A percentile compares a stretch with the other conserved stretches of the same genome.
These are phyloP conservation scores for Coemansia sp. DNA, from an alignment of 192 early-diverging fungal genomes.

Conservation along the genomic window DNA sequence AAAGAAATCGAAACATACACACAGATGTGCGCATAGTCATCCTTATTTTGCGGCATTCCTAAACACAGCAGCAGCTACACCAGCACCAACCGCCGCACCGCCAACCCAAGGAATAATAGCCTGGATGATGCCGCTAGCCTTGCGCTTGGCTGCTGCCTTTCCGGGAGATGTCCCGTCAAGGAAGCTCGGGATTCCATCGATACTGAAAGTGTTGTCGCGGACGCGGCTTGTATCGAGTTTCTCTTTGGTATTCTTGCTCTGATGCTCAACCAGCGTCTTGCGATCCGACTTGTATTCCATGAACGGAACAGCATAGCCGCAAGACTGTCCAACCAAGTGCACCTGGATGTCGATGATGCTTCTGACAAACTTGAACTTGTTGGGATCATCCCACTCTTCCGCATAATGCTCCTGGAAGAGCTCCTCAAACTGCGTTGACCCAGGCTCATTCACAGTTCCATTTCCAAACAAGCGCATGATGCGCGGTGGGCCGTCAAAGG, in stretches of 20 bases:
- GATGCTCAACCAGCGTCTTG: slow-evolving; percentile 49
- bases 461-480: slow-evolving; percentile 64
- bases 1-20: neutral
- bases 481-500: slow-evolving; percentile 63
- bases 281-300: slow-evolving; percentile 58
- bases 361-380: slow-evolving; percentile 50
- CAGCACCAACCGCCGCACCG: slow-evolving; percentile 34
- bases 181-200: slow-evolving; percentile 61
- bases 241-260: slow-evolving; percentile 41
- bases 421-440: slow-evolving; percentile 47
- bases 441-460: slow-evolving; percentile 54
- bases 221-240: slow-evolving; percentile 32
- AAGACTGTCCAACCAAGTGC: slow-evolving; percentile 58
- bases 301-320: slow-evolving; percentile 63
- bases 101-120: slow-evolving; percentile 31
- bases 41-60: neutral
- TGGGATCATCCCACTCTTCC: slow-evolving; percentile 30
- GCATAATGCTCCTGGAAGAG: slow-evolving; percentile 53
- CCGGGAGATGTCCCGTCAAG: slow-evolving; percentile 26
- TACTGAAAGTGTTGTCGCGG: slow-evolving; percentile 51
- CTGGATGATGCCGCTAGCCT: neutral
- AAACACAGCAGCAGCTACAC: slow-evolving; percentile 14
- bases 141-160: slow-evolving; percentile 3
- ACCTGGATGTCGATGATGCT: slow-evolving; percentile 59
- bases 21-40: no score